Percentiles rank a stretch among this genome's conserved stretches.
Conservation (phyloP, 1,139 yeast species). For the Yamadazyma atlantica region DNA sequence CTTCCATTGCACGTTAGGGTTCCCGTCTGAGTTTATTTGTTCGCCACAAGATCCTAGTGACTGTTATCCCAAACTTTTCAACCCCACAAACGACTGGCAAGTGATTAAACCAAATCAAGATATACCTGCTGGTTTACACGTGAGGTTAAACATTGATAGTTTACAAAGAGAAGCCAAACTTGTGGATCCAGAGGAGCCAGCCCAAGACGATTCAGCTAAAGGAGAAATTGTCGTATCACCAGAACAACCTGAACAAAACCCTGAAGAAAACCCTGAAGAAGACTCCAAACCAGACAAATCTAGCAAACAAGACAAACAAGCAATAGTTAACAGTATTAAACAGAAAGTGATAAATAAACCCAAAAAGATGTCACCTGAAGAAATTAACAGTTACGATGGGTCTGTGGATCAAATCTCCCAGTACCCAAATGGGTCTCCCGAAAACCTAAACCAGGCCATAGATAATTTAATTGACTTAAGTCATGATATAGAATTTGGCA, state of each 20-base stretch:
- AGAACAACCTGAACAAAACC: constrained; percentile 6
- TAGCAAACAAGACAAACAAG: constrained; percentile 10
- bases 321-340: constrained; percentile 7
- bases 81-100: constrained; percentile 69
- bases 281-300: too few relatives aligned
- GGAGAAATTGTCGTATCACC: constrained; percentile 15
- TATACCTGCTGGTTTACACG: constrained; percentile 78
- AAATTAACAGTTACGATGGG: constrained; percentile 25
- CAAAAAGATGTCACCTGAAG: constrained; percentile 14
- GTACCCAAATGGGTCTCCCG: constrained; percentile 11
- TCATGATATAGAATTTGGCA: constrained; percentile 67
- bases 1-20: not conserved
- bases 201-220: constrained; percentile 8
- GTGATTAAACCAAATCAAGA: constrained; percentile 63
- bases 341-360: constrained; percentile 6
- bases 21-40: constrained; percentile 35
- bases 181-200: constrained; percentile 29
- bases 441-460: constrained; percentile 29
- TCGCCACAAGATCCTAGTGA: constrained; percentile 43
- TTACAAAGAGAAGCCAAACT: constrained; percentile 67
- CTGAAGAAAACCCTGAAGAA: too few relatives aligned
- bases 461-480: constrained; percentile 57
- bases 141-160: constrained; percentile 67
- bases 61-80: constrained; percentile 66
- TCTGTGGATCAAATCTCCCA: constrained; percentile 27